Evolutionary conservation across 2,329 filamentous ascomycete genomes (phyloP), one percentile per base, ranked within the genome.

Genomic region (Diaporthe citri): DNA sequence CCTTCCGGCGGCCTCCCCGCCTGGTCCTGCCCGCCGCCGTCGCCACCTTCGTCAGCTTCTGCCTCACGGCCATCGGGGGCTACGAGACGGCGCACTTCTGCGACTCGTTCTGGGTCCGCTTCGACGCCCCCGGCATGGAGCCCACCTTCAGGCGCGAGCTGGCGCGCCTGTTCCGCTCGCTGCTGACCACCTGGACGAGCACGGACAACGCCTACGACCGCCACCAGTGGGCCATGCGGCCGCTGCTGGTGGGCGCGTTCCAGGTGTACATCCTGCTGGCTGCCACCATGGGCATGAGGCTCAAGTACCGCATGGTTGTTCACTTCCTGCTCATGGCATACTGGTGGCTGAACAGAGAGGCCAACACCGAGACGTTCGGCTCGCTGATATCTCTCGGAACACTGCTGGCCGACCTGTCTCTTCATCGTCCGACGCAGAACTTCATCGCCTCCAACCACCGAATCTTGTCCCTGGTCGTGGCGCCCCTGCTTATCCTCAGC

Each of bases 141-240:
- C 83, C 85, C 34, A 82, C 84, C 7, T 82, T 89, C n/a, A 81
- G 80, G 67, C 81, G 83, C 20, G 88, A 89, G 76, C 77, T 89
- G 9, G 77, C 81, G 41, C 81, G 86, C 25, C 79, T 90, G 48
- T 84, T 87, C 72, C 78, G 79, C 74, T 85, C 85, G 76, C 87
- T 88, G 77, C 81, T 88, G 34, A 83, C 81, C 13, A 86, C 85
- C 15, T 90, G 88, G 88, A 88, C 87, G 17, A 86, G 83, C 71
- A 85, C 85, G 1, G 86, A 86, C 78, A 88, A 88, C 81, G 82
- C 85, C 12, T 89, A 88, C 72, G 88, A 90, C 78, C 85, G 88
- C 73, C 88, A 90, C 75, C 88, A 90, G 78, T 90, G 88, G 88
- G 87, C 88, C 4, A 84, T 89, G 78, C 80, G 88, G 39, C 87